Evolutionary conservation across 2,329 filamentous ascomycete genomes (phyloP), one percentile per base, ranked within the genome.

Genomic region (Colletotrichum neosansevieriae): DNA sequence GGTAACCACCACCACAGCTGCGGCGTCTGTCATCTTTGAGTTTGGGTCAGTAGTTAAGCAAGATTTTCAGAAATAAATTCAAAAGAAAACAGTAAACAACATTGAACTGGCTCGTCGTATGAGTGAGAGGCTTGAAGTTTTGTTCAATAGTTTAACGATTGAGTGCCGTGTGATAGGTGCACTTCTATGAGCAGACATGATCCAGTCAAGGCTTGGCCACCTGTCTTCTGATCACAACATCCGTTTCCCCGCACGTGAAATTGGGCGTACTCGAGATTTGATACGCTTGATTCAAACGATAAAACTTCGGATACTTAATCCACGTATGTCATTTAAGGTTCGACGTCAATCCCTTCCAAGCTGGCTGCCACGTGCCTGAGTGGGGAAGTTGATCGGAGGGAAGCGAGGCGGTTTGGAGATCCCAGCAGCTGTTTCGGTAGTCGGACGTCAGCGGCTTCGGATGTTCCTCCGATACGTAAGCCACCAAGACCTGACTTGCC

Each of bases 271-370:
- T 24, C 24, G 47, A 60, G 6, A 4, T 56, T 9, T 21, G 29
- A 56, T 53, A 32, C 54, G 63, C 57, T 66, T 66, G 57, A 47
- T 60, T 53, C 54, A 45, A n/a, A 66, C 32, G 47, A 66, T 66
- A 42, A 56, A 32, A 3, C 58, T 24, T 15, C 19, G 15, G 15
- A 6, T 12, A 17, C 15, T 47, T 32, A 24, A 24, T 42, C 57
- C 49, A 54, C 63, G 42, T 56, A 38, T 49, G 38, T 21, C 21
- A 15, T 12, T 49, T 56, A 9, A 19, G 10, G 9, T 40, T 12
- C 5, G 13, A 12, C 13, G 63, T 38, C 50, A 49, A 62, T 66
- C 58, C 29, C 19, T 40, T 34, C 24, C 21, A 6, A 10, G 17
- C 2, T 9, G 29, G 29, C 29, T 34, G 49, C 24, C 49, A 21